A percentile compares a stretch with the other conserved stretches of the same genome.
phyloP scores from a whole-genome alignment of 1,139 yeast species.

The Debaryomyces udenii region DNA sequence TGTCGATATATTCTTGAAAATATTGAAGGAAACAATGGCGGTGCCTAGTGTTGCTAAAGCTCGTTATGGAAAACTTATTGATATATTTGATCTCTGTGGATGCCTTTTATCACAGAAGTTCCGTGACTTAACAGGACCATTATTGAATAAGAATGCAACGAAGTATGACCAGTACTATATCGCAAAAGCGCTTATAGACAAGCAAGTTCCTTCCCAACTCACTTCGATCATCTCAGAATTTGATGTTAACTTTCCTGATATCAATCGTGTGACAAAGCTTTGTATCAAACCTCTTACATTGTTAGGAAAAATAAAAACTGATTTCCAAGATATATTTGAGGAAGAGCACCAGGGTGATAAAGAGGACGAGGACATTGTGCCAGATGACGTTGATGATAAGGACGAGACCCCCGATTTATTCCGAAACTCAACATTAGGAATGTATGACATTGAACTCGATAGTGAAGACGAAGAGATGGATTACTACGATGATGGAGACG shows the following conservation, averaged over 20 bases:
- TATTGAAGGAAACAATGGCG: conserved; percentile 52
- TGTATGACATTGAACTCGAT: conserved; percentile 86
- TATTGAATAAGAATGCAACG: conserved; percentile 51
- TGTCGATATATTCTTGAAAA: conserved; percentile 69
- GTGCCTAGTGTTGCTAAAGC: conserved; percentile 27
- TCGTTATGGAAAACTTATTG: conserved; percentile 58
- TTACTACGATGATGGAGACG: conserved; percentile 37
- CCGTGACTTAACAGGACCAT: conserved; percentile 45
- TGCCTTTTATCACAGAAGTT: conserved; percentile 46
- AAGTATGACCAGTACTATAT: conserved; percentile 62
- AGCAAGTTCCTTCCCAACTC: conserved; percentile 60
- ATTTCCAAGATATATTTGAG: conserved; percentile 59
- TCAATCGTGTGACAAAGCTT: conserved; percentile 58
- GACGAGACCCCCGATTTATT: conserved; percentile 86
- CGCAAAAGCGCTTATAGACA: conserved; percentile 66
- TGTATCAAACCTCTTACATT: conserved; percentile 64
- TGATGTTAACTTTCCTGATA: conserved; percentile 72
- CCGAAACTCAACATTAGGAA: conserved; percentile 86
- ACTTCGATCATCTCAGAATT: conserved; percentile 61
- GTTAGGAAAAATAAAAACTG: conserved; percentile 64
- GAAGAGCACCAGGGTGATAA: conserved; percentile 45
- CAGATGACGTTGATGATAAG: conserved; percentile 60
- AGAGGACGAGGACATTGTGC: conserved; percentile 62
- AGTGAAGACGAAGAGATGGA: conserved; percentile 52
- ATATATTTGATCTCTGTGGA: conserved; percentile 57